phyloP scores from a whole-genome alignment of 441 rosid genomes.

The Arabidopsis lyrata region DNA sequence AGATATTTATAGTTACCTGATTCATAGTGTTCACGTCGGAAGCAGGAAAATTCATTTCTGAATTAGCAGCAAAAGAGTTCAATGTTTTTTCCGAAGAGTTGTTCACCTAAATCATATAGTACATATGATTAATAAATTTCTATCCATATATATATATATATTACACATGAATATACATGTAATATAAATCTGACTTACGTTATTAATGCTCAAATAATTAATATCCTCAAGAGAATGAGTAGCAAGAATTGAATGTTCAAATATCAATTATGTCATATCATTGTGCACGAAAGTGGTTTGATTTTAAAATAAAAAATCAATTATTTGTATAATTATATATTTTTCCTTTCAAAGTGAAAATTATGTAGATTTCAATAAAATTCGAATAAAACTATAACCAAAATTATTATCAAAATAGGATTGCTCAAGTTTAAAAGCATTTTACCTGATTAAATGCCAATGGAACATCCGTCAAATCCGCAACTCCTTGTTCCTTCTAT shows the following conservation, averaged over 20 bases:
- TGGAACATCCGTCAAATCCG: not conserved
- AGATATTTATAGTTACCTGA: slow-evolving; percentile 18
- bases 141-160: not conserved
- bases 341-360: not conserved
- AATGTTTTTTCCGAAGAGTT: not conserved
- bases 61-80: not conserved
- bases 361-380: not conserved
- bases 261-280: not conserved
- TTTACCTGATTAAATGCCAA: slow-evolving; percentile 2
- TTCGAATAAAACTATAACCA: not conserved
- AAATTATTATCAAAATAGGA: not conserved
- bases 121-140: slow-evolving; percentile 11
- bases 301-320: not conserved
- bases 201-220: too few relatives aligned
- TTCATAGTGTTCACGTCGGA: not conserved
- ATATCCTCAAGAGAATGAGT: too few relatives aligned
- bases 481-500: slow-evolving; percentile 7
- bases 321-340: not conserved
- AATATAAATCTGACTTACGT: too few relatives aligned
- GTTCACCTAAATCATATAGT: slow-evolving; percentile 8
- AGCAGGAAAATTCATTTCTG: slow-evolving; percentile 17
- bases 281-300: not conserved
- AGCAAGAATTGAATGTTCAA: too few relatives aligned
- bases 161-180: too few relatives aligned
- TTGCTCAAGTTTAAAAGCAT: not conserved